Evolutionary conservation across 2,329 filamentous ascomycete genomes (phyloP).

Genomic region (Elsinoe batatas): DNA sequence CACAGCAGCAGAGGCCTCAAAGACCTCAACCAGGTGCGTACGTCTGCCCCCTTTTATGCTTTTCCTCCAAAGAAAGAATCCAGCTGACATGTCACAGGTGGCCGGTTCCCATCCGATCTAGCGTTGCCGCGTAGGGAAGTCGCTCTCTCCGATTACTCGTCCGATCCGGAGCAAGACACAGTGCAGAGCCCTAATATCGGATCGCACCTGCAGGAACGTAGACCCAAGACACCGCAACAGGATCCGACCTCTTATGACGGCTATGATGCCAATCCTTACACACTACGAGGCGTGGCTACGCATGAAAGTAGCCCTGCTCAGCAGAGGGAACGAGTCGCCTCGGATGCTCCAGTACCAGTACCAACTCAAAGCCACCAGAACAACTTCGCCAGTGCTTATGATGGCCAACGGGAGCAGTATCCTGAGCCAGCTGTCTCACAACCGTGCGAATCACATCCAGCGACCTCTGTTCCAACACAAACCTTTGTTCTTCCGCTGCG

Average conservation of each 20-base stretch:
- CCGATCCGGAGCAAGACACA: conserved; percentile 52
- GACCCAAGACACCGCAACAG: conserved; percentile 23
- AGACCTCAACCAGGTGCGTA: conserved; percentile 75
- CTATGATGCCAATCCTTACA: conserved; percentile 18
- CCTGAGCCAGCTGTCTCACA: neutral
- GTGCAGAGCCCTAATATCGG: conserved; percentile 25
- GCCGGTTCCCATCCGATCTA: conserved; percentile 91
- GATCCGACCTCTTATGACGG: conserved; percentile 12
- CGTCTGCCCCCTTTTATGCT: conserved; percentile 26
- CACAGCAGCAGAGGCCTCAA: conserved; percentile 39
- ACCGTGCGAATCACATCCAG: neutral
- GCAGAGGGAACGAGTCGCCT: neutral
- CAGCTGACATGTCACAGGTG: conserved; percentile 20
- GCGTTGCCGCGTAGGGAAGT: conserved; percentile 59
- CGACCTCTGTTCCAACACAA: conserved; percentile 13
- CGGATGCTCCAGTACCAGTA: neutral
- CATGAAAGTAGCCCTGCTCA: conserved; percentile 11
- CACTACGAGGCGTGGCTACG: conserved; percentile 13
- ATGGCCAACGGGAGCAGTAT: neutral
- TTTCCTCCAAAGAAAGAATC: conserved; percentile 12
- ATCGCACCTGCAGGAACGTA: conserved; percentile 18
- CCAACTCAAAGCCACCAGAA: conserved; percentile 17
- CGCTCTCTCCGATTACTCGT: conserved; percentile 70
- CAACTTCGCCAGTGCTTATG: conserved; percentile 14
- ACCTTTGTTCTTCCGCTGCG: conserved; percentile 15